phyloP scores from a whole-genome alignment of 257 asterid genomes.

The Mentha longifolia region DNA sequence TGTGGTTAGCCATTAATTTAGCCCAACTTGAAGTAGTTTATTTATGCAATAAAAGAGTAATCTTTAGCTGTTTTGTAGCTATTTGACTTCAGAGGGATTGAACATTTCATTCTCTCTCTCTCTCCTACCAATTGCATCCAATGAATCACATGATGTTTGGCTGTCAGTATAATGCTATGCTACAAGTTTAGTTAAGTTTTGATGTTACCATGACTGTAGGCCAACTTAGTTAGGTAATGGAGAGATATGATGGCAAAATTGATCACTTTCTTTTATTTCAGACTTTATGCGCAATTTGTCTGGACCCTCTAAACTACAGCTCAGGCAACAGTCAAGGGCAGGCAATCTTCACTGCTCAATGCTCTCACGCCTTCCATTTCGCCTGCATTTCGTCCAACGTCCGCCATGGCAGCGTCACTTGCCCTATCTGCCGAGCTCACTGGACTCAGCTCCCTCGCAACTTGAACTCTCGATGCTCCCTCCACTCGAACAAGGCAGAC shows the following conservation, averaged over 20 bases:
- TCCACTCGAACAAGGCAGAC: conserved; percentile 56
- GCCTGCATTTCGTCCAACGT: conserved; percentile 93
- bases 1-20: background rate
- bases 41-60: background rate
- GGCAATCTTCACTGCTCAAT: conserved; percentile 94
- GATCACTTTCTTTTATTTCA: conserved; percentile 37
- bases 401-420: conserved; percentile 85
- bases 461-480: conserved; percentile 49
- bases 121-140: background rate
- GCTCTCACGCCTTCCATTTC: conserved; percentile 90
- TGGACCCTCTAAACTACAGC: conserved; percentile 69
- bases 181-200: background rate
- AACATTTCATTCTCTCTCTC: background rate
- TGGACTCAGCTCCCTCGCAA: conserved; percentile 94
- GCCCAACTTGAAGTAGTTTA: background rate
- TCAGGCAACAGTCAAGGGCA: conserved; percentile 72
- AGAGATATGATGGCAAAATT: background rate
- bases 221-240: background rate
- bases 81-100: background rate
- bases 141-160: background rate
- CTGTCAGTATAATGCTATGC: background rate
- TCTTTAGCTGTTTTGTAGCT: background rate
- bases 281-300: conserved; percentile 82
- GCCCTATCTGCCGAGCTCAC: conserved; percentile 93
- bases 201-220: too few species aligned